Evolutionary conservation across 306 rosid species (phyloP), one percentile per base, ranked within the genome.

Genomic region (Abrus precatorius): DNA sequence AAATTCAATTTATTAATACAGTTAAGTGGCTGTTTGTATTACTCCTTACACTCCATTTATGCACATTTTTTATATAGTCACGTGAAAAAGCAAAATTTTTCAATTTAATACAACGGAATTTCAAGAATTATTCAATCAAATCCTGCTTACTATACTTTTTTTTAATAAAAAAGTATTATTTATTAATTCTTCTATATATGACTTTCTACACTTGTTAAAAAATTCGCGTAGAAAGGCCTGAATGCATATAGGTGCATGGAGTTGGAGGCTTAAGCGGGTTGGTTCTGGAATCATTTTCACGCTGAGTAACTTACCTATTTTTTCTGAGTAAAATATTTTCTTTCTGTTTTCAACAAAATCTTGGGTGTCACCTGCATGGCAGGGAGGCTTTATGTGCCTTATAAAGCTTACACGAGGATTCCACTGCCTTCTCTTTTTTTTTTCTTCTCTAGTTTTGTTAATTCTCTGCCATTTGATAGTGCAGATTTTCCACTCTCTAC

Each of bases 281-380:
- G 80, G 71, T 48, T 49, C 29, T 48, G 36, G 72, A 20, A 48
- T 48, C 10, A 14, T 20, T 62, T 61, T 11, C 45, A n/a, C 11
- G 3, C 20, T 14, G 12, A 1, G 14, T 47, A 48, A 62, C 3
- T 71, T 50, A 69, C 7, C 7, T 5, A 13, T 36, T 54, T 20
- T 36, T 12, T 70, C 11, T 32, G 66, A 44, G 80, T 63, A 41
- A 72, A 72, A 66, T 40, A 27, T 50, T 8, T 14, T 36, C 82
- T 64, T 33, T 57, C 86, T 71, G 70, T 81, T 74, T 78, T 68
- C 82, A 66, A 76, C 83, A 71, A 47, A 80, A 69, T 77, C 69
- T 49, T 76, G 70, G 79, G 76, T 79, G 64, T 78, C 85, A 65
- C 86, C 83, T 92, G 97, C 97, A 91, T 92, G 97, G 90, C 88